Evolutionary conservation across 257 asterid species (phyloP).

Genomic region (Solanum clarkiae): DNA sequence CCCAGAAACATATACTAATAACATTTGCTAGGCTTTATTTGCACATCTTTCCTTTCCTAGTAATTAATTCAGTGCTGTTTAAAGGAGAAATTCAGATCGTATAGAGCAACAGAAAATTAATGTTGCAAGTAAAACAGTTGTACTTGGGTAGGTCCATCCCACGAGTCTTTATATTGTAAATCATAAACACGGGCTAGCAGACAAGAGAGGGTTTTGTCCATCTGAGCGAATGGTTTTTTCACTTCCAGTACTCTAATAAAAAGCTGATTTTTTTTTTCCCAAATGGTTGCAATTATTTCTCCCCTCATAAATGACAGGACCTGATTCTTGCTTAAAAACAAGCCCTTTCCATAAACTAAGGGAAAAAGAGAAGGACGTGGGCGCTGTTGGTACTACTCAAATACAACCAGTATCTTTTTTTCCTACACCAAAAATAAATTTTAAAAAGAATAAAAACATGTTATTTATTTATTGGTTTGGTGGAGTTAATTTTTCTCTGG

Average conservation of each 20-base stretch:
- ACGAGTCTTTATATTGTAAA: not conserved
- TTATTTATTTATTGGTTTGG: not conserved
- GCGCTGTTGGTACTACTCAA: not conserved
- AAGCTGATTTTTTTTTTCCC: not conserved
- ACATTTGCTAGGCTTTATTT: not conserved
- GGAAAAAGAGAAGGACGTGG: not conserved
- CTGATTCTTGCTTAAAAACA: not conserved
- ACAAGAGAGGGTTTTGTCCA: not conserved
- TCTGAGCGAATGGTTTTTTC: not conserved
- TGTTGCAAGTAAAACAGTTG: not conserved
- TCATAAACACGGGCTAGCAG: not conserved
- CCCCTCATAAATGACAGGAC: not conserved
- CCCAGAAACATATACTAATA: not conserved
- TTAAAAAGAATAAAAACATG: not conserved
- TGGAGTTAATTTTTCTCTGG: not conserved
- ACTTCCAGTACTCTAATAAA: not conserved
- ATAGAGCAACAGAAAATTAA: not conserved
- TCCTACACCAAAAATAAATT: not conserved
- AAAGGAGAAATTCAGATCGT: not conserved
- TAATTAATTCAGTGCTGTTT: not conserved
- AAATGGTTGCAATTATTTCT: not conserved
- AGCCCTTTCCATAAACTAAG: not conserved
- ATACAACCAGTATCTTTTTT: not conserved
- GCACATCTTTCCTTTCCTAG: not conserved
- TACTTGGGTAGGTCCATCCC: not conserved